Conservation (phyloP, 2,329 filamentous ascomycete genomes). For the Sporothrix globosa region DNA sequence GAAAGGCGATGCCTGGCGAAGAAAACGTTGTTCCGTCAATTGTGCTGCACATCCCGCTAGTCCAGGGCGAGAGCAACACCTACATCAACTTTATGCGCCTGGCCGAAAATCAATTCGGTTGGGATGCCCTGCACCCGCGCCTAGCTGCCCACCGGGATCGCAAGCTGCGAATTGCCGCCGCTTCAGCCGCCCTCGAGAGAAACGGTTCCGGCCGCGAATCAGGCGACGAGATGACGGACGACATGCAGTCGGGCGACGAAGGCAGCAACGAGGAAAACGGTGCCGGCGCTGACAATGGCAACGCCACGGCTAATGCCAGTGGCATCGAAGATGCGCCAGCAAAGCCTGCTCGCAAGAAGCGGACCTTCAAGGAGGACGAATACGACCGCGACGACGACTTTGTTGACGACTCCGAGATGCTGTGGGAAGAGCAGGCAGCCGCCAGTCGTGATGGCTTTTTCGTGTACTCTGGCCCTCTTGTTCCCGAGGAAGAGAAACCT, state of each 20-base stretch:
- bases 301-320: conserved; percentile 46
- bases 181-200: conserved; percentile 81
- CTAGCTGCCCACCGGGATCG: conserved; percentile 86
- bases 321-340: conserved; percentile 62
- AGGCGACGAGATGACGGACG: conserved; percentile 82
- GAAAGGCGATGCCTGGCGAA: conserved; percentile 61
- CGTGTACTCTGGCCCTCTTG: conserved; percentile 90
- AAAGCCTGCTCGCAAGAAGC: conserved; percentile 73
- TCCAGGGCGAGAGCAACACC: conserved; percentile 77
- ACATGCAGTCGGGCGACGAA: conserved; percentile 68
- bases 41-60: conserved; percentile 76
- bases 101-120: conserved; percentile 91
- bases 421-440: conserved; percentile 94
- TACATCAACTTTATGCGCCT: conserved; percentile 94
- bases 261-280: conserved; percentile 88
- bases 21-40: conserved; percentile 72
- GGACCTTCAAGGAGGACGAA: conserved; percentile 78
- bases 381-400: conserved; percentile 84
- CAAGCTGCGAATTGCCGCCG: conserved; percentile 83
- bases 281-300: conserved; percentile 53
- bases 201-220: conserved; percentile 69
- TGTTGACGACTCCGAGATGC: conserved; percentile 88
- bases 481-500: conserved; percentile 82
- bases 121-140: conserved; percentile 89
- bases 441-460: conserved; percentile 97